phyloP scores from a whole-genome alignment of 148 eudicot species.

The Bassia scoparia region DNA sequence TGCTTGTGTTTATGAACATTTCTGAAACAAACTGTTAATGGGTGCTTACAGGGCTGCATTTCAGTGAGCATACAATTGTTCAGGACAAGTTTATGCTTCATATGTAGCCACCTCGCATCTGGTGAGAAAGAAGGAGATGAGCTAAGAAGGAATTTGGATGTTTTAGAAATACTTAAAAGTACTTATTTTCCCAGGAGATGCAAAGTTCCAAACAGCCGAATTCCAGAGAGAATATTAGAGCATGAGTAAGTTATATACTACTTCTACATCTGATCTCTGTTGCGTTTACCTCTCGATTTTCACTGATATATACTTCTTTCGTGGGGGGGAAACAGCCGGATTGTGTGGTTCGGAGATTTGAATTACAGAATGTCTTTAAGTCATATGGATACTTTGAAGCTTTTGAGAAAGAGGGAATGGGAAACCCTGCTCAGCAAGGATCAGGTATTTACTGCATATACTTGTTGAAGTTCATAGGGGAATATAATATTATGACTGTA shows the following conservation, averaged over 20 bases:
- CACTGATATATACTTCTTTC: conserved; percentile 6
- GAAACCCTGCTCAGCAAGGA: conserved; percentile 67
- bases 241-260: conserved; percentile 42
- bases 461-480: no score
- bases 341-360: conserved; percentile 84
- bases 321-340: conserved; percentile 28
- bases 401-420: conserved; percentile 65
- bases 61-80: conserved; percentile 57
- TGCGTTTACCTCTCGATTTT: background rate
- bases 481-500: no score
- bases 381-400: conserved; percentile 50
- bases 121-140: conserved; percentile 88
- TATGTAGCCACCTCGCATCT: conserved; percentile 72
- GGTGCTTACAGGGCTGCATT: conserved; percentile 54
- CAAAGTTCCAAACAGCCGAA: conserved; percentile 33
- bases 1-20: background rate
- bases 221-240: conserved; percentile 51
- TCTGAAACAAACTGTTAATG: background rate
- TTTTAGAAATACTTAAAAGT: conserved; percentile 55
- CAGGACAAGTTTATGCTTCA: conserved; percentile 63
- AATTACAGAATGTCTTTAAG: conserved; percentile 75
- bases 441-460: conserved; percentile 38
- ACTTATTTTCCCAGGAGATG: conserved; percentile 54
- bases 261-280: background rate
- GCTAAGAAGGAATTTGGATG: conserved; percentile 63